These are phyloP conservation scores for Alternaria tenuissima DNA, from an alignment of 2,329 filamentous ascomycete genomes.

Conservation along the genomic window DNA sequence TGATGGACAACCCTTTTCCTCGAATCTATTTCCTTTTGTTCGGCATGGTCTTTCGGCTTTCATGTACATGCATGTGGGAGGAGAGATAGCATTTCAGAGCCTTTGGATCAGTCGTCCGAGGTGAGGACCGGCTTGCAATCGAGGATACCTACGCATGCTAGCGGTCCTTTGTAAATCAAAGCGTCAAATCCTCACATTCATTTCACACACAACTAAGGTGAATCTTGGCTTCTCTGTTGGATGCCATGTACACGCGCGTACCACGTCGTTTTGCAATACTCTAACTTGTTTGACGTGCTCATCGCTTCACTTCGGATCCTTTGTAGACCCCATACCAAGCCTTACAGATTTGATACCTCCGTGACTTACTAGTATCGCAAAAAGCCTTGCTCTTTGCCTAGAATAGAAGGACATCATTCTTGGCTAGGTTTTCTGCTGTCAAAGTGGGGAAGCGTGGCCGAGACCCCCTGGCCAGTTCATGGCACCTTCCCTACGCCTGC, in stretches of 20 bases:
- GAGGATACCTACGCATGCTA: slow-evolving; percentile 58
- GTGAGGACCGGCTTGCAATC: slow-evolving; percentile 55
- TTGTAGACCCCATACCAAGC: neutral
- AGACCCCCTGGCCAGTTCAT: slow-evolving; percentile 30
- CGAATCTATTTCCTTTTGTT: slow-evolving; percentile 50
- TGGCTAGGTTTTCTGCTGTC: slow-evolving; percentile 29
- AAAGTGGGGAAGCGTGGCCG: slow-evolving; percentile 28
- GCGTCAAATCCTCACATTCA: slow-evolving; percentile 46
- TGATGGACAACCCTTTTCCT: slow-evolving; percentile 51
- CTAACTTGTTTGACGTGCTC: neutral
- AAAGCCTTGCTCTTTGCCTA: slow-evolving; percentile 32
- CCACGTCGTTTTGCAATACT: neutral
- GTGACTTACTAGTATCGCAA: slow-evolving; percentile 19
- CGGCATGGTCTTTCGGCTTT: slow-evolving; percentile 50
- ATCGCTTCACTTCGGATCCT: neutral
- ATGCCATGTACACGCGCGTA: neutral
- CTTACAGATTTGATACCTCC: neutral
- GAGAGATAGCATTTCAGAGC: slow-evolving; percentile 54
- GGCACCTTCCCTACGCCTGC: slow-evolving; percentile 16
- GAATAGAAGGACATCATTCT: slow-evolving; percentile 40
- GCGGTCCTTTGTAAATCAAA: slow-evolving; percentile 53
- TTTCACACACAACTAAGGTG: slow-evolving; percentile 13
- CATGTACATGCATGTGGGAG: slow-evolving; percentile 55
- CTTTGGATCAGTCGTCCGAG: slow-evolving; percentile 47
- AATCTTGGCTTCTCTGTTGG: neutral